phyloP scores from a whole-genome alignment of 31 red algal species.

The Pterothamnion heteromorphum region DNA sequence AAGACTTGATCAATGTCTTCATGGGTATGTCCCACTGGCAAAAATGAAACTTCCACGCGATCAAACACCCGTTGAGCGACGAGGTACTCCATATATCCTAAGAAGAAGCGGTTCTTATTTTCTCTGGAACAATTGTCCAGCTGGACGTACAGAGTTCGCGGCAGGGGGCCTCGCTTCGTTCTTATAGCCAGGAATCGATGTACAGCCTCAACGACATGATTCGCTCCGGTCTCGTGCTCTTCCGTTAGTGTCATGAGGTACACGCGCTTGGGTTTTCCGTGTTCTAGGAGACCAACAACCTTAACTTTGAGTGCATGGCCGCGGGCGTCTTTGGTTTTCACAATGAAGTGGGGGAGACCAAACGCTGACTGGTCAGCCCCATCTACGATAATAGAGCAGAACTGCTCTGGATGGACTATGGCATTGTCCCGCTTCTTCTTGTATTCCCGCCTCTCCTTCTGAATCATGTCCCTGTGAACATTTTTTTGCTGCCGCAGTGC shows the following conservation, averaged over 20 bases:
- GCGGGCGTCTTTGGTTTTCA: not conserved
- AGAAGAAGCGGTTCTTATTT: conserved; percentile 5
- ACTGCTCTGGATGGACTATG: not conserved
- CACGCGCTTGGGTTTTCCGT: not conserved
- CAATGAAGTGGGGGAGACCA: not conserved
- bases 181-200: not conserved
- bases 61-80: not conserved
- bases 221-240: not conserved
- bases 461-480: not conserved
- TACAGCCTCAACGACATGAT: not conserved
- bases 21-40: conserved; percentile 35
- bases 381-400: conserved; percentile 17
- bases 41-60: not conserved
- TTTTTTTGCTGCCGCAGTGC: not conserved
- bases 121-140: not conserved
- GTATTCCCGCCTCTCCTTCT: not conserved
- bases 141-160: not conserved
- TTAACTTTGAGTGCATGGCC: not conserved
- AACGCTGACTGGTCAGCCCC: conserved; percentile 18
- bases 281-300: conserved; percentile 5
- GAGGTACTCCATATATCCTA: conserved; percentile 4
- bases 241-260: not conserved
- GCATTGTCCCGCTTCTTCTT: not conserved
- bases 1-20: conserved; percentile 35
- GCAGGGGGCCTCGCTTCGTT: not conserved